These are phyloP conservation scores for Kluyveromyces sp. DNA, from an alignment of 1,139 yeast genomes.

Conservation along the genomic window DNA sequence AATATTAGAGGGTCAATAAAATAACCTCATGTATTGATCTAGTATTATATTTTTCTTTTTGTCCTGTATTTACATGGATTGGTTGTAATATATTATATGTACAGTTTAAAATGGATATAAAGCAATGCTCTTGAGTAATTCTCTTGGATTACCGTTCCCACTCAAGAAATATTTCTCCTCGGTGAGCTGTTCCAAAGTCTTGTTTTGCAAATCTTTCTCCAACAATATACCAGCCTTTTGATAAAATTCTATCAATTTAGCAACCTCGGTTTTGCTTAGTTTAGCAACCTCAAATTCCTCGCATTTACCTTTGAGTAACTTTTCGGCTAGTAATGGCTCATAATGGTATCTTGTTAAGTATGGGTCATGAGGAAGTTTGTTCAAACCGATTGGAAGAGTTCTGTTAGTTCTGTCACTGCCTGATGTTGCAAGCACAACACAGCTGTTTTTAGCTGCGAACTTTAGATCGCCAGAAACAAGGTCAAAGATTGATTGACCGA, in stretches of 20 bases:
- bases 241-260: slow-evolving; percentile 46
- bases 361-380: slow-evolving; percentile 46
- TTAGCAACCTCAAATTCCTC: slow-evolving; percentile 42
- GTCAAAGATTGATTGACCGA: slow-evolving; percentile 53
- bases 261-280: slow-evolving; percentile 48
- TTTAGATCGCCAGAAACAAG: slow-evolving; percentile 46
- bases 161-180: slow-evolving; percentile 52
- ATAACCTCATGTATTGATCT: background rate
- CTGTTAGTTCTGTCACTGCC: slow-evolving; percentile 38
- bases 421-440: slow-evolving; percentile 58
- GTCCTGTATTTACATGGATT: slow-evolving; percentile 3
- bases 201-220: slow-evolving; percentile 36
- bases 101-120: slow-evolving; percentile 12
- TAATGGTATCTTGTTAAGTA: slow-evolving; percentile 46
- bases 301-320: slow-evolving; percentile 42
- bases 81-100: slow-evolving; percentile 4
- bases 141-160: slow-evolving; percentile 79
- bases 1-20: background rate
- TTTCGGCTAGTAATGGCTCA: slow-evolving; percentile 47
- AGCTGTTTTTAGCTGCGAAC: slow-evolving; percentile 47
- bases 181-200: slow-evolving; percentile 33
- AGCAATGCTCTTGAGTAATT: slow-evolving; percentile 45
- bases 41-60: background rate
- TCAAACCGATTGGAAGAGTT: slow-evolving; percentile 59
- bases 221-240: slow-evolving; percentile 46